These are phyloP conservation scores for Starmerella vitae DNA, from an alignment of 805 yeast genomes.

Conservation along the genomic window DNA sequence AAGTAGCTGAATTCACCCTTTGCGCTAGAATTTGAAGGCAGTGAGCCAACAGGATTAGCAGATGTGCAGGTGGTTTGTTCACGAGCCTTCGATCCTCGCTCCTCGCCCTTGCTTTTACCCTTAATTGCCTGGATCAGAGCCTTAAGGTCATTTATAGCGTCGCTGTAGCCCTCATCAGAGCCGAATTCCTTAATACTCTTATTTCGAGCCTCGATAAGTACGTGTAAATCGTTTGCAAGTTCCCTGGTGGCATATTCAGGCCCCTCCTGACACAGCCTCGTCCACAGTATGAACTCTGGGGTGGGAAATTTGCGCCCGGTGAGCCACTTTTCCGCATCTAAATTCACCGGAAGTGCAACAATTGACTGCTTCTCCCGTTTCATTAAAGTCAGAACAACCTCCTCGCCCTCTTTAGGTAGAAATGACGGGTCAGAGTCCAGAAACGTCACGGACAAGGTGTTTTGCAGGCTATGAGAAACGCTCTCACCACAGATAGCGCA, in stretches of 20 bases:
- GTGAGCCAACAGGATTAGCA: neutral
- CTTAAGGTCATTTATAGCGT: conserved; percentile 13
- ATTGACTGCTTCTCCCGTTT: conserved; percentile 6
- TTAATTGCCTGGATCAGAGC: conserved; percentile 4
- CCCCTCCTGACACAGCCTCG: conserved; percentile 56
- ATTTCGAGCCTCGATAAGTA: conserved; percentile 38
- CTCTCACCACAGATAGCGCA: conserved; percentile 21
- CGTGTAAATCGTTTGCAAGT: conserved; percentile 45
- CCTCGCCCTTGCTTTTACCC: neutral
- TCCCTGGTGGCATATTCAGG: conserved; percentile 39
- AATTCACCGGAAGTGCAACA: conserved; percentile 13
- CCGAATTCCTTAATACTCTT: conserved; percentile 32
- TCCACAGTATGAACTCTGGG: conserved; percentile 35
- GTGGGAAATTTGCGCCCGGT: conserved; percentile 21
- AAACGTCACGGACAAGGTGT: conserved; percentile 17
- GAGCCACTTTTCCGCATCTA: neutral
- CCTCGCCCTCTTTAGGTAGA: conserved; percentile 19
- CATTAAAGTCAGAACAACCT: conserved; percentile 18
- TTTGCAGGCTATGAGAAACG: conserved; percentile 4
- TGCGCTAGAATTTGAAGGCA: conserved; percentile 9
- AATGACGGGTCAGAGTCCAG: conserved; percentile 12
- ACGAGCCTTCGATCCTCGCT: neutral
- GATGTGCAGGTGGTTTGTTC: too few relatives aligned
- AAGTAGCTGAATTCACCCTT: conserved; percentile 33
- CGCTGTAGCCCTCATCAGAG: conserved; percentile 17